A percentile compares a stretch with the other conserved stretches of the same genome.
These are phyloP conservation scores for Funneliformis mosseae DNA, from an alignment of 192 early-diverging fungal species.

Conservation along the genomic window DNA sequence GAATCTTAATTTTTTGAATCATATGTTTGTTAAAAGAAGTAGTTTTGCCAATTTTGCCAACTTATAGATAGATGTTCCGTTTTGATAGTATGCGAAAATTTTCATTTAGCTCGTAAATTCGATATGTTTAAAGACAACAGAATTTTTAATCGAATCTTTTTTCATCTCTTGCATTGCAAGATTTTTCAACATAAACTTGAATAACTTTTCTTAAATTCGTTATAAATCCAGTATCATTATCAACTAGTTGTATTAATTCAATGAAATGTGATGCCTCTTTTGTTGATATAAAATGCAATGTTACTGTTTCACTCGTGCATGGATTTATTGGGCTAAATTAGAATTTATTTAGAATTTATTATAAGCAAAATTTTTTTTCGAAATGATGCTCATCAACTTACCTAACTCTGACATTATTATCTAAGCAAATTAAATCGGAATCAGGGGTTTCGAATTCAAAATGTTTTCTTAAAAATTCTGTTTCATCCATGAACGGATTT, in stretches of 20 bases:
- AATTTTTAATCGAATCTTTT: background rate
- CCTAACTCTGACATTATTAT: conserved; percentile 60
- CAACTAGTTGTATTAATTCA: conserved; percentile 57
- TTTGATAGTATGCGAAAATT: no score
- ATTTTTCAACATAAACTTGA: background rate
- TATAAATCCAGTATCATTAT: conserved; percentile 62
- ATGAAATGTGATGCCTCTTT: conserved; percentile 59
- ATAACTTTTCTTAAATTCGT: conserved; percentile 54
- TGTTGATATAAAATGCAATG: conserved; percentile 59
- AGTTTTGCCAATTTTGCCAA: no score
- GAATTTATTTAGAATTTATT: background rate
- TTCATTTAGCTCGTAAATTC: no score
- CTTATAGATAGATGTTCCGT: no score
- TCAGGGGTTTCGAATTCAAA: conserved; percentile 60
- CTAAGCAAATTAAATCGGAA: conserved; percentile 58
- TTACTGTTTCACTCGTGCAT: conserved; percentile 52
- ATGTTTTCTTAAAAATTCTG: conserved; percentile 53
- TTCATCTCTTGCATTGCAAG: background rate
- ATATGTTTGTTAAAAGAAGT: no score
- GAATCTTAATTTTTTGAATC: no score
- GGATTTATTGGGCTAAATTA: conserved; percentile 51
- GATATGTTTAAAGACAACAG: no score
- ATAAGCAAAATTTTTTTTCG: background rate
- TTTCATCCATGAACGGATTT: background rate
- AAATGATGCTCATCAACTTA: conserved; percentile 17